Base-by-base conservation (phyloP, 257 asterid species). In the Scutellaria minor region DNA sequence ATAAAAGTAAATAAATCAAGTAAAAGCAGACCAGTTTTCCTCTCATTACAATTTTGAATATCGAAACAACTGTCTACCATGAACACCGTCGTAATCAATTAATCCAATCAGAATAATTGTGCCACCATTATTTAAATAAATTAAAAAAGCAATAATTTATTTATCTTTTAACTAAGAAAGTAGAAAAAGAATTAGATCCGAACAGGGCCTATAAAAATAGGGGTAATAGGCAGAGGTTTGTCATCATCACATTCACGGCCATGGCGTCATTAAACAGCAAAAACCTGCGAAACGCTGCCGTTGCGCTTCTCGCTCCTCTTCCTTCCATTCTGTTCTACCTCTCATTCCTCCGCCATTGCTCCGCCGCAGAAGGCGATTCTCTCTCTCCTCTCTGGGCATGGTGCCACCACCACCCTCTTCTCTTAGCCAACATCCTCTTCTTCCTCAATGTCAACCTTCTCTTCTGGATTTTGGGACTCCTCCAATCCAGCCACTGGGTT, bases 401-500 rank as follows among this genome's bases (percentile, higher is more conserved):
- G 96, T 94, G 97, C 84, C 82, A 71, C 63, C 66, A 70, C 44
- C 95, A 91, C 80, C 97, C 98, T 35, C 75, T 94, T 14, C 85
- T 91, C 9, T 66, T 94, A 4, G 89, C 95, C 67, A 79, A 91
- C 78, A 2, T 70, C 46, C 79, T 91, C 80, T 94, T 94, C 84
- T 91, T 94, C 87, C 42, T 94, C 82, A 91, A 94, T 77, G 93
- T 94, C 71, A 83, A 87, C 69, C 51, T 94, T 13, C 87, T 85
- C 39, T 91, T 94, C 85, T 94, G 97, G 96, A 22, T 87, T 63
- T 74, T 91, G 62, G 96, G 93, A 39, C 70, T 81, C 48, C 76
- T 88, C 50, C 98, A 91, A 61, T 85, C 91, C 15, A 94, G 91
- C 81, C 98, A 94, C 72, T 94, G 98, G 98, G 98, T 92, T 70